Base-by-base conservation (phyloP, 495 filamentous ascomycete species). In the Penicillium nucicola region DNA sequence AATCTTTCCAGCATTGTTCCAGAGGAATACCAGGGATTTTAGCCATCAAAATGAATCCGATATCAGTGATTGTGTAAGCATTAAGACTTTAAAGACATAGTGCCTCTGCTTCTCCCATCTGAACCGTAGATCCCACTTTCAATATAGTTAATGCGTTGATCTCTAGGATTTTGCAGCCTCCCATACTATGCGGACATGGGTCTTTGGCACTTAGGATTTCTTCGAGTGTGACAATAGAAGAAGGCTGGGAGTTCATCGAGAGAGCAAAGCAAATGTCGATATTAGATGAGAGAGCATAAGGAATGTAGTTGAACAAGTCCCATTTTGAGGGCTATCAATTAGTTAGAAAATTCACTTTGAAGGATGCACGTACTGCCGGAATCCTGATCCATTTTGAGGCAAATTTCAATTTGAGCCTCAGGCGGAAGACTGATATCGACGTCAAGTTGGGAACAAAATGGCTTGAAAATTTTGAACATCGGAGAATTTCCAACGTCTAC, bases 31-130 rank as follows among this genome's bases (percentile, higher is more conserved):
- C 64, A 1, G 44, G 42, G 10, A 65, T 45, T 34, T 60, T 64
- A 8, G 49, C 40, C 64, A 67, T 67, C 18, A 64, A 37, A 41
- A 69, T 69, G 50, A 62, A 67, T 23, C 60, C 60, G 17, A 54
- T 49, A 42, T 59, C 53, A 19, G 9, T 50, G 22, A 59, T 55
- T 25, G 33, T 46, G 25, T 63, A 63, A 17, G 65, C 62, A 57
- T 61, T 64, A 57, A 51, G 14, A 68, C 54, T 30, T 60, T 15
- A 17, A 22, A 68, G 57, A 25, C 33, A 45, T 46, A 70, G 45
- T 1, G 62, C 42, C 23, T 62, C 62, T 32, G 60, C 65, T 53
- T 68, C 67, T 36, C 51, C 39, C 48, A 68, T 55, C 10, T 48
- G 31, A 18, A 59, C 57, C 11, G 18, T 50, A 22, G 32, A 35